phyloP scores from a whole-genome alignment of 78 protist genomes.

The Bigelowiella natans region DNA sequence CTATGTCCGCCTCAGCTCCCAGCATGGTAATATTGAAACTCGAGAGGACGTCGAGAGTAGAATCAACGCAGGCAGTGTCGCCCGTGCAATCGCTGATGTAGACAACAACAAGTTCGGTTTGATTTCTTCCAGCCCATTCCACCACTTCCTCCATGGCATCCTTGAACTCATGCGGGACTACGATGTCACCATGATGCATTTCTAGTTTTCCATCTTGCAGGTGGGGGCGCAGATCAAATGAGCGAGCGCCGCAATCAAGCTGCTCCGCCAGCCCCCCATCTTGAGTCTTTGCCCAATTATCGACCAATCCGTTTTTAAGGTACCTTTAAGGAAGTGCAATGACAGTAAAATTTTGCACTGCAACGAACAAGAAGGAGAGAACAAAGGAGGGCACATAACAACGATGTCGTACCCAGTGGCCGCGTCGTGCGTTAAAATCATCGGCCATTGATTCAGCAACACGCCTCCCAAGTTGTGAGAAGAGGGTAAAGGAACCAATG shows the following conservation, averaged over 20 bases:
- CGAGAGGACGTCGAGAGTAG: neutral
- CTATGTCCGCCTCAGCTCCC: neutral
- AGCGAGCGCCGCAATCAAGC: conserved; percentile 11
- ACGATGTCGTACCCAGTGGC: conserved; percentile 22
- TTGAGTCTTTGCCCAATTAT: conserved; percentile 14
- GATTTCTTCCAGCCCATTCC: neutral
- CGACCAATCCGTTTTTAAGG: too few species aligned
- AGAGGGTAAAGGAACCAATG: too few species aligned
- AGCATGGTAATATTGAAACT: neutral
- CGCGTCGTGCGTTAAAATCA: conserved; percentile 11
- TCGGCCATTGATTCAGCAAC: too few species aligned
- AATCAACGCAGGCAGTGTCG: neutral
- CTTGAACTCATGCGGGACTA: neutral
- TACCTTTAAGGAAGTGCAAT: too few species aligned
- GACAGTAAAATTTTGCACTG: too few species aligned
- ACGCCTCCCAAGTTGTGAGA: too few species aligned
- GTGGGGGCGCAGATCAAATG: neutral
- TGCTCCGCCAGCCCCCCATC: neutral
- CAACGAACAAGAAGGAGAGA: too few species aligned
- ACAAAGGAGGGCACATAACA: too few species aligned
- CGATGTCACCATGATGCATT: conserved; percentile 15
- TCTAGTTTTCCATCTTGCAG: neutral
- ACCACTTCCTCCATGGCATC: neutral
- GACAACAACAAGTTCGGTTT: neutral
- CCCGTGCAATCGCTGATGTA: neutral